Evolutionary conservation across 805 yeast species (phyloP), one percentile per base, ranked within the genome.

Genomic region (Blastobotrys terrestris): DNA sequence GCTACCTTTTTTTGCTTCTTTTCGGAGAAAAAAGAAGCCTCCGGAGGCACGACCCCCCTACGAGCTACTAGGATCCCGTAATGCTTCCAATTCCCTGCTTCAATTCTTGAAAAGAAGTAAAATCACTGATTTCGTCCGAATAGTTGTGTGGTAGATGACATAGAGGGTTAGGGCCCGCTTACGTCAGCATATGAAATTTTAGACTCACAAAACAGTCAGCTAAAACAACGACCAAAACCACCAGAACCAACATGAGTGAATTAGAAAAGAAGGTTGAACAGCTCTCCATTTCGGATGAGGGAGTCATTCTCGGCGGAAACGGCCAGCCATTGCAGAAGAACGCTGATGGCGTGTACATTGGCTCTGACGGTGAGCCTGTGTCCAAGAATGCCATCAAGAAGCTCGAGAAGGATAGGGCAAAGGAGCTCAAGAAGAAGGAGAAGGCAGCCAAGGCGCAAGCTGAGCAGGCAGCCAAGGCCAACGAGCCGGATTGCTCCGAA

Each of bases 321-420:
- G 48, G 26, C 50, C 43, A 35, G 39, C 45, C 48, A 5, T n/a
- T n/a, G n/a, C 50, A 50, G n/a, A 49, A 40, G 5, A 53, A 31
- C 16, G 52, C 52, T 14, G 48, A 42, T 18, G 61, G 63, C 42
- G 62, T 60, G 18, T 58, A 57, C n/a, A 63, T 81, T 46, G 84
- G 85, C 11, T 80, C 80, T 59, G 92, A 86, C 66, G 96, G 97
- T 44, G 83, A 79, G 72, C 96, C 96, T 22, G 74, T 89, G 61
- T 85, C 95, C 53, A 94, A 94, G 73, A 94, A 91, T 69, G 99
- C 97, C 1, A 75, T 94, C 64, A 94, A 94, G 79, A 94, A 94
- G 75, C 79, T 94, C 19, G 42, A 49, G 22, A 49, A 49, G 42
- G 52, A 49, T 13, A 21, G 42, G 3, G 22, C 18, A 15, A 92